A percentile compares a stretch with the other conserved stretches of the same genome.
phyloP scores from a whole-genome alignment of 1,284 basidiomycete species.

The Ustilago curta region DNA sequence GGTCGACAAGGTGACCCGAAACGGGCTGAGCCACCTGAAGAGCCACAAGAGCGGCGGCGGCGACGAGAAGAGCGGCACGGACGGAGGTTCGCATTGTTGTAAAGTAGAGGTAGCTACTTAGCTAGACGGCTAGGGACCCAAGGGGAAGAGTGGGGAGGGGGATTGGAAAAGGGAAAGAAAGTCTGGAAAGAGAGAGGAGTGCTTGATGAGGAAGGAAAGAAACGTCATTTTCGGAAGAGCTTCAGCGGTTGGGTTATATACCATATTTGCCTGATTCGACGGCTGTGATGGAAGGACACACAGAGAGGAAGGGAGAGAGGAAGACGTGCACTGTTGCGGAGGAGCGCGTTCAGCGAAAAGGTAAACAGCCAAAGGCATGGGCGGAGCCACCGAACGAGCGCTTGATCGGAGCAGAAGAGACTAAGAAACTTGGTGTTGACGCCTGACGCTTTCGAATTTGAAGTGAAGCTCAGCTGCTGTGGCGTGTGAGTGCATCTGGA shows the following conservation, averaged over 20 bases:
- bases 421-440: not conserved
- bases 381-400: slow-evolving; percentile 2
- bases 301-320: not conserved
- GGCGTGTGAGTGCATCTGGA: not conserved
- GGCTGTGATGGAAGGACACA: not conserved
- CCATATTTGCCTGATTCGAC: not conserved
- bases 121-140: slow-evolving; percentile 25
- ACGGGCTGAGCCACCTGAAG: slow-evolving; percentile 49
- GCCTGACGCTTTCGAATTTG: too few relatives aligned
- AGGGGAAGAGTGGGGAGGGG: slow-evolving; percentile 12
- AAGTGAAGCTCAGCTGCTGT: too few relatives aligned
- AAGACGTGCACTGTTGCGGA: not conserved
- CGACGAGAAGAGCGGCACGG: slow-evolving; percentile 36
- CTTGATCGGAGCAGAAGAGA: not conserved
- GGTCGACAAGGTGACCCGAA: slow-evolving; percentile 41
- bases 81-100: slow-evolving; percentile 38
- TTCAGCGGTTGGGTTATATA: slow-evolving; percentile 20
- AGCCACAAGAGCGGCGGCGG: slow-evolving; percentile 34
- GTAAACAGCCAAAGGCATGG: not conserved
- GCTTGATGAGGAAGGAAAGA: slow-evolving; percentile 20
- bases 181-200: slow-evolving; percentile 31
- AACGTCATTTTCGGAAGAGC: not conserved
- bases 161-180: not conserved
- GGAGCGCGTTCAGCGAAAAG: too few relatives aligned
- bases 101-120: slow-evolving; percentile 45